A percentile compares a stretch with the other conserved stretches of the same genome.
phyloP scores from a whole-genome alignment of 1,284 basidiomycete species.

The Afroboletus lepidellus region DNA sequence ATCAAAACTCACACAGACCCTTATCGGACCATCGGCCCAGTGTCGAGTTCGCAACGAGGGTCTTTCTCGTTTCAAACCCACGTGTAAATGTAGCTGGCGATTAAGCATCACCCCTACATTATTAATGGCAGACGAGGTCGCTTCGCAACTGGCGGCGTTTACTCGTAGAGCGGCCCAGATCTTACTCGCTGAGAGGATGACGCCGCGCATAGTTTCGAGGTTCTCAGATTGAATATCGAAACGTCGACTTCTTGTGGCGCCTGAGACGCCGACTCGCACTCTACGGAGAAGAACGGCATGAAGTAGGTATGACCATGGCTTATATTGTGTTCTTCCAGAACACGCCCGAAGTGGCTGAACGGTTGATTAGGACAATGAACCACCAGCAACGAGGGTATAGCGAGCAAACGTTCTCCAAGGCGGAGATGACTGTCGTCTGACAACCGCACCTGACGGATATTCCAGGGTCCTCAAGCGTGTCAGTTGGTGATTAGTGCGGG shows the following conservation, averaged over 20 bases:
- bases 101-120: no score
- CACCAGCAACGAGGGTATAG: background rate
- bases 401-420: background rate
- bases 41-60: no score
- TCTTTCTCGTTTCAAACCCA: no score
- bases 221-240: background rate
- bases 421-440: conserved; percentile 11
- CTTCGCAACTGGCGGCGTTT: no score
- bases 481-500: background rate
- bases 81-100: no score
- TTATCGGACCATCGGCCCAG: no score
- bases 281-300: background rate
- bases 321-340: background rate
- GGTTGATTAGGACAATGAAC: background rate
- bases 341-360: background rate
- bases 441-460: conserved; percentile 1
- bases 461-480: conserved; percentile 1
- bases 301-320: background rate
- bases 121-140: no score
- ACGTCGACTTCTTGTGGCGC: background rate
- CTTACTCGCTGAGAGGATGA: background rate
- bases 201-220: background rate
- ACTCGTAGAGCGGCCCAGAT: no score
- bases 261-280: background rate
- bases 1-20: no score